A percentile compares a stretch with the other conserved stretches of the same genome.
These are phyloP conservation scores for Cucurbita moschata DNA, from an alignment of 306 rosid genomes.

Conservation along the genomic window DNA sequence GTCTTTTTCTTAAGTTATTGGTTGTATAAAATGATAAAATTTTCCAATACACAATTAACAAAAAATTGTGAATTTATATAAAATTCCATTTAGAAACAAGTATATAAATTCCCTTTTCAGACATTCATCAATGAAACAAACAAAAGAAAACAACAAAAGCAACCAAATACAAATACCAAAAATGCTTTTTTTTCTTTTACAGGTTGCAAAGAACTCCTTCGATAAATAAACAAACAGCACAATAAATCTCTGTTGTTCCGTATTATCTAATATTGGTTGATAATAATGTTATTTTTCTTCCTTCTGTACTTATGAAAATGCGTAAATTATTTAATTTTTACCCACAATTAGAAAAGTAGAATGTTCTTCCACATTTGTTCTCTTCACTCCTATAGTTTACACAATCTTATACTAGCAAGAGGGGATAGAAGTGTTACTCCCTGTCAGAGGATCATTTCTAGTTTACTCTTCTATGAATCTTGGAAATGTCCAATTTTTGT, in stretches of 20 bases:
- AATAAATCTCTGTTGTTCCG: background rate
- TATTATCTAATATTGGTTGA: background rate
- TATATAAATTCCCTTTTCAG: too few species aligned
- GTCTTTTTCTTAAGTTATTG: too few species aligned
- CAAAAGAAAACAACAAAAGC: too few species aligned
- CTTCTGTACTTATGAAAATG: background rate
- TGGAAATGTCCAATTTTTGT: background rate
- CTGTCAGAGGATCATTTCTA: background rate
- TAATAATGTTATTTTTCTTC: background rate
- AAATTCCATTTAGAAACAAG: too few species aligned
- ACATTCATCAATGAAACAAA: too few species aligned
- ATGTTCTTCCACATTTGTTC: background rate
- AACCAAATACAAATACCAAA: too few species aligned
- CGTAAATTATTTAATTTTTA: background rate
- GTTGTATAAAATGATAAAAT: too few species aligned
- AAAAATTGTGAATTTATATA: too few species aligned
- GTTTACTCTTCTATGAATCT: background rate
- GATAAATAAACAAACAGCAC: too few species aligned
- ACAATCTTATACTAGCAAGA: background rate
- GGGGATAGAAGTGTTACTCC: background rate
- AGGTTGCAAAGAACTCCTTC: too few species aligned
- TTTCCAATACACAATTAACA: too few species aligned
- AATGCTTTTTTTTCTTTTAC: too few species aligned
- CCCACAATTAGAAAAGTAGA: background rate
- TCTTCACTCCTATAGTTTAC: background rate